Evolutionary conservation across 768 basidiomycete genomes (phyloP).

Genomic region (Rubroboletus pulcherrimus): DNA sequence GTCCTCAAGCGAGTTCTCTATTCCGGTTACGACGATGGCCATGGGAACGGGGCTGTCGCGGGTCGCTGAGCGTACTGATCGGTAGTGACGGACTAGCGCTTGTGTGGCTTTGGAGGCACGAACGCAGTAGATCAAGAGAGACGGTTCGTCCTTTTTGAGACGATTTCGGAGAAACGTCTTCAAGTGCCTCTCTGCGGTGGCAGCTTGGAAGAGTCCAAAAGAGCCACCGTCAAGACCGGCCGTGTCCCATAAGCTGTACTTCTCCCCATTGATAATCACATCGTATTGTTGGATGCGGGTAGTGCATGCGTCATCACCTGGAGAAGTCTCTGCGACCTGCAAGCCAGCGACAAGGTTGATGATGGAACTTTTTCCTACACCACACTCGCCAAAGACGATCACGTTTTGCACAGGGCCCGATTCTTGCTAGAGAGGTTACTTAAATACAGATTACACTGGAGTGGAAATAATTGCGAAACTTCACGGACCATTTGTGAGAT

Average conservation of each 20-base stretch:
- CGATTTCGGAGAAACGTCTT: slow-evolving; percentile 32
- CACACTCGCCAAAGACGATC: slow-evolving; percentile 44
- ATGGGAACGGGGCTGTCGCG: slow-evolving; percentile 32
- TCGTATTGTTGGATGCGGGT: slow-evolving; percentile 26
- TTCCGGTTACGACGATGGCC: slow-evolving; percentile 37
- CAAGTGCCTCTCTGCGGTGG: slow-evolving; percentile 23
- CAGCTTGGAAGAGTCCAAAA: slow-evolving; percentile 21
- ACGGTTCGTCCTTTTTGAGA: slow-evolving; percentile 32
- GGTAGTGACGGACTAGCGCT: slow-evolving; percentile 38
- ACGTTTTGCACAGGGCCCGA: slow-evolving; percentile 27
- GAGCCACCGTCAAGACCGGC: slow-evolving; percentile 35
- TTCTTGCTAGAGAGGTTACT: slow-evolving; percentile 2
- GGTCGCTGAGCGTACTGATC: slow-evolving; percentile 30
- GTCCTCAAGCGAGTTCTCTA: slow-evolving; percentile 31
- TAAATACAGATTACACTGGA: neutral
- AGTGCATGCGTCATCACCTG: slow-evolving; percentile 36
- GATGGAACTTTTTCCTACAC: slow-evolving; percentile 41
- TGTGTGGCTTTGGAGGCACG: slow-evolving; percentile 39
- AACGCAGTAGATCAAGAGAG: slow-evolving; percentile 40
- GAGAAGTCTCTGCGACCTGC: slow-evolving; percentile 30
- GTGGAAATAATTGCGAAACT: neutral
- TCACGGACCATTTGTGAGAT: slow-evolving; percentile 14
- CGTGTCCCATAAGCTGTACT: slow-evolving; percentile 32
- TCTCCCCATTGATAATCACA: slow-evolving; percentile 16
- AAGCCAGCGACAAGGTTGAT: slow-evolving; percentile 38